Evolutionary conservation across 208 protist species (phyloP).

Genomic region (Trypanosoma theileri): DNA sequence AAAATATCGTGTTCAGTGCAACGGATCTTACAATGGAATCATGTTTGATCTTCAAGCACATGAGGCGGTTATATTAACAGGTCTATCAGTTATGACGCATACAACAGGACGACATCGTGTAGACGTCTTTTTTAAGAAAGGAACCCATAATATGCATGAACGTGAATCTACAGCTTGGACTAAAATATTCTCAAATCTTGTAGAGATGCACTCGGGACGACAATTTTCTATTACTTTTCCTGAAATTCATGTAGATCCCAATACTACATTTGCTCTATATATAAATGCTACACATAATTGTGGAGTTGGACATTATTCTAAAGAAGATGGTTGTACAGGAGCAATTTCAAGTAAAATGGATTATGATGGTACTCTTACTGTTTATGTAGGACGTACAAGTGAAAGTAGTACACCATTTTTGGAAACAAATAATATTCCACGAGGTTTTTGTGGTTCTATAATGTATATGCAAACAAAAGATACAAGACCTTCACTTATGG

Average conservation of each 20-base stretch:
- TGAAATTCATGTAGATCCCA: slow-evolving; percentile 52
- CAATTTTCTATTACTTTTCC: slow-evolving; percentile 70
- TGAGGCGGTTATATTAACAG: slow-evolving; percentile 69
- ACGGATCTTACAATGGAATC: slow-evolving; percentile 86
- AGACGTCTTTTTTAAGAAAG: slow-evolving; percentile 85
- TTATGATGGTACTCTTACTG: slow-evolving; percentile 71
- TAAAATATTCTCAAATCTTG: slow-evolving; percentile 66
- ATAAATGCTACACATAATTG: slow-evolving; percentile 91
- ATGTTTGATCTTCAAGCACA: slow-evolving; percentile 88
- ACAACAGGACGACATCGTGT: slow-evolving; percentile 74
- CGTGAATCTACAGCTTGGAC: slow-evolving; percentile 66
- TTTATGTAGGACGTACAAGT: slow-evolving; percentile 79
- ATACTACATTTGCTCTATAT: slow-evolving; percentile 81
- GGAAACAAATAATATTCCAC: slow-evolving; percentile 54
- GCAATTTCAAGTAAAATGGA: slow-evolving; percentile 77
- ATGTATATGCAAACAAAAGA: slow-evolving; percentile 78
- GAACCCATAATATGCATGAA: slow-evolving; percentile 64
- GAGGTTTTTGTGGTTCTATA: slow-evolving; percentile 87
- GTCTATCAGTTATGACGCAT: slow-evolving; percentile 67
- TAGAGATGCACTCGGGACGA: slow-evolving; percentile 64
- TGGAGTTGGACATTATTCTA: slow-evolving; percentile 81
- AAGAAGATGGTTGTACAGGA: slow-evolving; percentile 78
- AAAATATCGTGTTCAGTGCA: slow-evolving; percentile 67
- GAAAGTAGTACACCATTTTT: slow-evolving; percentile 72
- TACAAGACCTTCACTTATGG: slow-evolving; percentile 52